These are phyloP conservation scores for Hypomontagnella submonticulosa DNA, from an alignment of 495 filamentous ascomycete genomes.

Conservation along the genomic window DNA sequence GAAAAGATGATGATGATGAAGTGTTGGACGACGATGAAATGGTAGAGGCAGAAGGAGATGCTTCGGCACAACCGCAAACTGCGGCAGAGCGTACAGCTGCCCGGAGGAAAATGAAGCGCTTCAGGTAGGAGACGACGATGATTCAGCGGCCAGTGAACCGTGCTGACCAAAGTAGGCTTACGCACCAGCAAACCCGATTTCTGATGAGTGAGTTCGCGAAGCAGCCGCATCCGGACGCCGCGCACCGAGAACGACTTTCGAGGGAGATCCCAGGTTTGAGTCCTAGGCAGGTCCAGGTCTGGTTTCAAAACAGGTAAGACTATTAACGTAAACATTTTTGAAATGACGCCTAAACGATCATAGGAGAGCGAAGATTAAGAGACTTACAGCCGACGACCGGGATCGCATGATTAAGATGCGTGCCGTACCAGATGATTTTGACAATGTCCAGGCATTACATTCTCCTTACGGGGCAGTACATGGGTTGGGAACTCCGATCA, in stretches of 20 bases:
- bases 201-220: slow-evolving; percentile 97
- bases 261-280: slow-evolving; percentile 93
- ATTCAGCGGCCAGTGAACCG: slow-evolving; percentile 7
- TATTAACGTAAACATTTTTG: slow-evolving; percentile 27
- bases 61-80: slow-evolving; percentile 65
- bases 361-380: slow-evolving; percentile 95
- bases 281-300: slow-evolving; percentile 95
- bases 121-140: slow-evolving; percentile 69
- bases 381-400: slow-evolving; percentile 89
- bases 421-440: slow-evolving; percentile 90
- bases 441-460: slow-evolving; percentile 89
- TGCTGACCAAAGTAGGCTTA: slow-evolving; percentile 70
- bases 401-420: slow-evolving; percentile 94
- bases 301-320: slow-evolving; percentile 96
- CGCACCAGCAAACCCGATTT: slow-evolving; percentile 95
- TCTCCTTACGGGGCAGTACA: slow-evolving; percentile 73
- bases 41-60: slow-evolving; percentile 60
- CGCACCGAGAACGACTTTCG: slow-evolving; percentile 89
- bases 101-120: slow-evolving; percentile 94
- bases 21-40: slow-evolving; percentile 62
- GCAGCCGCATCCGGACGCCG: slow-evolving; percentile 94
- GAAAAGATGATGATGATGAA: slow-evolving; percentile 67
- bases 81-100: slow-evolving; percentile 78
- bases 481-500: slow-evolving; percentile 64
- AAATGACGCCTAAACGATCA: slow-evolving; percentile 45